Evolutionary conservation across 192 early-diverging fungal species (phyloP), one percentile per base, ranked within the genome.

Genomic region (Coemansia sp.): DNA sequence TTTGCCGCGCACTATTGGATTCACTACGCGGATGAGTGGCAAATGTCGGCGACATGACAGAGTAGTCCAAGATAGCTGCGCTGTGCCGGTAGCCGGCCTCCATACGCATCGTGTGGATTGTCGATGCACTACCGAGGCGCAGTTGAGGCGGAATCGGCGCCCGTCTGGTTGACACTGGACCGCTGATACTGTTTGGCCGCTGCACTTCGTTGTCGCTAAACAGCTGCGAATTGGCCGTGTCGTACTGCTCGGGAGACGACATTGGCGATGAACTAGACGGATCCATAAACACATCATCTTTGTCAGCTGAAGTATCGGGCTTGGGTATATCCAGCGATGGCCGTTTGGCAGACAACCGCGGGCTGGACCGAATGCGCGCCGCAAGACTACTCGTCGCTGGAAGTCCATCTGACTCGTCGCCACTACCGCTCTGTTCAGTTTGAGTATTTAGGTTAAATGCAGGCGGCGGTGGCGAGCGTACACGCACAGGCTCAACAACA

Each of bases 201-300:
- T 20, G 16, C 14, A 38, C 14, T 35, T 19, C 22, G 16, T 47
- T 53, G 54, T 24, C 18, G 16, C 54, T 55, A 52, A 62, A 61
- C 19, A 68, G 43, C 27, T 59, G 50, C 22, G 66, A 68, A n/a
- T 52, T 57, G 12, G 66, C 65, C 48, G 65, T 68, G 27, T 55
- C 59, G 39, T 54, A 68, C 43, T 58, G 49, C 20, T 54, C 59
- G 10, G 38, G 24, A 8, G 52, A 61, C 12, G 49, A 62, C 11
- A 37, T 9, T 18, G 60, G 29, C 9, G 57, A 43, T 19, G 23
- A 22, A 27, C 29, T 50, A 20, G 37, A 4, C 7, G 23, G 29
- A 9, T 54, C 53, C 8, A 27, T 32, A 57, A 56, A 69, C 24
- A 45, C 48, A 26, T 58, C 56, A 9, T 69, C 67, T 0, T 59